phyloP scores from a whole-genome alignment of 2,329 filamentous ascomycete genomes.

The Hymenoscyphus infarciens region DNA sequence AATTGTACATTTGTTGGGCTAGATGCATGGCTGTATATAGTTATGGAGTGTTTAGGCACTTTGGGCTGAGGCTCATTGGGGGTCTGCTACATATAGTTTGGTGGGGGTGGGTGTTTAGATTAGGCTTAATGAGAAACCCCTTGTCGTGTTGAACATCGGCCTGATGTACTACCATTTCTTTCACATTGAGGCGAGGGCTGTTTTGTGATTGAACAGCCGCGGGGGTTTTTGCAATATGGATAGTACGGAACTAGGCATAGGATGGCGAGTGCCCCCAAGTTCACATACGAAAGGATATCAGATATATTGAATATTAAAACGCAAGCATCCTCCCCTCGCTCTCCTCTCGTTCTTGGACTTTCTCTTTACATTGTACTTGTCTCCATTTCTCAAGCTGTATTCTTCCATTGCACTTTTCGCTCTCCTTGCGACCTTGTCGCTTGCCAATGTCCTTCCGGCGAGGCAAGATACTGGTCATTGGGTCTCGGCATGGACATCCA shows the following conservation, averaged over 20 bases:
- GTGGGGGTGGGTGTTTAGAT: not conserved
- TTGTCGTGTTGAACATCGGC: not conserved
- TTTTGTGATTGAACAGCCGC: not conserved
- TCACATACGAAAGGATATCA: not conserved
- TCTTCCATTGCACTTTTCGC: not conserved
- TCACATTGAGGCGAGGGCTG: not conserved
- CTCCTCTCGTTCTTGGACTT: not conserved
- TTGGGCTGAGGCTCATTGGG: no score
- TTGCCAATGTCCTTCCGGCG: not conserved
- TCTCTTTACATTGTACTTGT: not conserved
- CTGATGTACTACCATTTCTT: not conserved
- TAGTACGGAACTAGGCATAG: no score
- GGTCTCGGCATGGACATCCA: slow-evolving; percentile 23
- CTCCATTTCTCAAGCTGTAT: not conserved
- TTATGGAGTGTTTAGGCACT: not conserved
- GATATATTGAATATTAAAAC: no score
- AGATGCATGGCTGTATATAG: not conserved
- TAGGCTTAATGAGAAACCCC: not conserved
- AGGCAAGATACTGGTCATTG: slow-evolving; percentile 12
- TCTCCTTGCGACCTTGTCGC: not conserved
- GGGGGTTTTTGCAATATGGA: not conserved
- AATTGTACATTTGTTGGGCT: not conserved
- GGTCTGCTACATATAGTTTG: no score
- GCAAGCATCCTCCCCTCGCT: not conserved
- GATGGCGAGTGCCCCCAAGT: not conserved